Conservation (phyloP, 345 rosid species). For the Xanthoceras sorbifolium region DNA sequence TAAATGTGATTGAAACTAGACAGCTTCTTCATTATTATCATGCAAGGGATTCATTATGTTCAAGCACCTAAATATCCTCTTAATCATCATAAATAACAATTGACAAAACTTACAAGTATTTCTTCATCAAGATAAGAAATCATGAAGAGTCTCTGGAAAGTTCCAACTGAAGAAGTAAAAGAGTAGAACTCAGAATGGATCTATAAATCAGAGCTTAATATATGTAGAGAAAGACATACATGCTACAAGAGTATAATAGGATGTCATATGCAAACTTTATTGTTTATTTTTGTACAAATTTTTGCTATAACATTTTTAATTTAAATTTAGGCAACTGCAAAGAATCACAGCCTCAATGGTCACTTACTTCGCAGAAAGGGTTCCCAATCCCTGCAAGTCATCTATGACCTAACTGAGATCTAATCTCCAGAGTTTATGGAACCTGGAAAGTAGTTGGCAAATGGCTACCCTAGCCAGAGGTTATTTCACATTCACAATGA, state of each 20-base stretch:
- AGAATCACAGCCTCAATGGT: neutral
- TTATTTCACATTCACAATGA: neutral
- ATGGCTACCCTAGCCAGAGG: neutral
- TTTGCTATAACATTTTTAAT: neutral
- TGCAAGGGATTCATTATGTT: neutral
- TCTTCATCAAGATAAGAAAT: slow-evolving; percentile 95
- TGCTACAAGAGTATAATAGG: neutral
- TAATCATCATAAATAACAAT: neutral
- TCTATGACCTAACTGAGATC: neutral
- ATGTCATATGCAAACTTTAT: neutral
- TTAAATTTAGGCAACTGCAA: neutral
- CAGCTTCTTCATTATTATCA: neutral
- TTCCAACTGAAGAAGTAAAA: slow-evolving; percentile 59
- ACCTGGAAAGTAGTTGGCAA: neutral
- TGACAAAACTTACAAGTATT: slow-evolving; percentile 64
- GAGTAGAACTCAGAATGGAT: slow-evolving; percentile 11
- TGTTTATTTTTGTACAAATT: neutral
- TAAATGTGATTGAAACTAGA: neutral
- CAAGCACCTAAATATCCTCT: neutral
- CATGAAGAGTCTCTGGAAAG: slow-evolving; percentile 88
- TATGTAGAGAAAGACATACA: neutral
- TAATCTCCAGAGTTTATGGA: neutral
- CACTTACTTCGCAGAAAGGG: neutral
- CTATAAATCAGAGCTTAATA: slow-evolving; percentile 7
- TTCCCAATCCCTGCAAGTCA: neutral